Percentiles rank a stretch among this genome's conserved stretches.
These are phyloP conservation scores for Amniculicola lignicola DNA, from an alignment of 495 filamentous ascomycete species.

Conservation along the genomic window DNA sequence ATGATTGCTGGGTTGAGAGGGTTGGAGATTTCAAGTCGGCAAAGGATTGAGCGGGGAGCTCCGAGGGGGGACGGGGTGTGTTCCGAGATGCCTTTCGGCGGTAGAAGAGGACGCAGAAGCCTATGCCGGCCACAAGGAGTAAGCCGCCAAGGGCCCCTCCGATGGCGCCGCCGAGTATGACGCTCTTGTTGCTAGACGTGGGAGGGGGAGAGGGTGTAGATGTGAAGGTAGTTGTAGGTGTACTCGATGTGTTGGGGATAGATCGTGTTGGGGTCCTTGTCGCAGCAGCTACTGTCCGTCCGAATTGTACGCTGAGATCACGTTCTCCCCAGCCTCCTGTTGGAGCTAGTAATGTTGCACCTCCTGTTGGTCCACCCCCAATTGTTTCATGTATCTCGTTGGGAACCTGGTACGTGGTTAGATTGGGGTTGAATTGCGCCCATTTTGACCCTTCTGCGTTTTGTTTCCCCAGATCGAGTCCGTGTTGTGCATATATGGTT, in stretches of 20 bases:
- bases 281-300: conserved; percentile 1
- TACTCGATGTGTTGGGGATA: neutral
- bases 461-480: conserved; percentile 45
- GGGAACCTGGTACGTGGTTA: conserved; percentile 45
- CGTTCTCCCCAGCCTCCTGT: neutral
- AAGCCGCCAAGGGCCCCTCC: neutral
- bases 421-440: conserved; percentile 42
- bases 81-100: too few relatives aligned
- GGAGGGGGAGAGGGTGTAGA: neutral
- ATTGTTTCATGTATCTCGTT: conserved; percentile 42
- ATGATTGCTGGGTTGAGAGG: too few relatives aligned
- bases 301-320: conserved; percentile 3
- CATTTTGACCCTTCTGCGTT: conserved; percentile 40
- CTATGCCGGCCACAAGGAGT: neutral
- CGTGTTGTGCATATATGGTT: conserved; percentile 43
- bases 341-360: conserved; percentile 6
- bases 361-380: conserved; percentile 37
- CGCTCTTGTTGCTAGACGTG: neutral
- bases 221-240: neutral
- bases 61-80: too few relatives aligned
- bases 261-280: conserved; percentile 6
- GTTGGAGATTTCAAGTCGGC: too few relatives aligned
- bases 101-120: neutral
- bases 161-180: neutral
- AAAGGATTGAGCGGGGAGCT: too few relatives aligned